These are phyloP conservation scores for Aspergillus vadensis DNA, from an alignment of 2,329 filamentous ascomycete genomes.

Conservation along the genomic window DNA sequence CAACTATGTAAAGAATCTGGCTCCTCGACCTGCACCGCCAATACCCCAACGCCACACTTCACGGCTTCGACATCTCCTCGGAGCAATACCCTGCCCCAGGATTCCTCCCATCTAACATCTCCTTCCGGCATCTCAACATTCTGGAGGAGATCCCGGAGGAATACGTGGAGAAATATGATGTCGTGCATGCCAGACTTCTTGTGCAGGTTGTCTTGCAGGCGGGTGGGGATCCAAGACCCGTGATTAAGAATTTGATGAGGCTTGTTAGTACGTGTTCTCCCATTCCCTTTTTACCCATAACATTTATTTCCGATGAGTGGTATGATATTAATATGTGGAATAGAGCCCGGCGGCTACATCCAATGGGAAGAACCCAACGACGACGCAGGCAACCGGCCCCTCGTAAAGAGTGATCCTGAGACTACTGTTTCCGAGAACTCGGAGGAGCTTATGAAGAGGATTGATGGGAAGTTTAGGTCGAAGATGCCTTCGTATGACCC, in stretches of 20 bases:
- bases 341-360: not conserved
- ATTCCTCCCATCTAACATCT: slow-evolving; percentile 15
- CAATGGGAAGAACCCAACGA: not conserved
- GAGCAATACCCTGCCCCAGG: slow-evolving; percentile 8
- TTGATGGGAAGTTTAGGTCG: not conserved
- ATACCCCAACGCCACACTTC: slow-evolving; percentile 11
- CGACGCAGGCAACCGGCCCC: not conserved
- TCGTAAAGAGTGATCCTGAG: not conserved
- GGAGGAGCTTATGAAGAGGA: not conserved
- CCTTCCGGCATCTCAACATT: slow-evolving; percentile 18
- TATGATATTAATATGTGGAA: not conserved
- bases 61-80: slow-evolving; percentile 22
- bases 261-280: not conserved
- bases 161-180: slow-evolving; percentile 24
- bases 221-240: not conserved
- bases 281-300: not conserved
- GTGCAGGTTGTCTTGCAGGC: not conserved
- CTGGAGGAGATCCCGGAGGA: slow-evolving; percentile 16
- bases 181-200: slow-evolving; percentile 24
- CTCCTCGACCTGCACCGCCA: slow-evolving; percentile 12
- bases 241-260: not conserved
- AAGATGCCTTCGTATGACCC: not conserved
- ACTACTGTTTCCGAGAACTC: not conserved
- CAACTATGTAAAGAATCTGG: slow-evolving; percentile 8
- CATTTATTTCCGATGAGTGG: not conserved